Evolutionary conservation across 106 monocot species (phyloP).

Genomic region (Triglochin maritima): DNA sequence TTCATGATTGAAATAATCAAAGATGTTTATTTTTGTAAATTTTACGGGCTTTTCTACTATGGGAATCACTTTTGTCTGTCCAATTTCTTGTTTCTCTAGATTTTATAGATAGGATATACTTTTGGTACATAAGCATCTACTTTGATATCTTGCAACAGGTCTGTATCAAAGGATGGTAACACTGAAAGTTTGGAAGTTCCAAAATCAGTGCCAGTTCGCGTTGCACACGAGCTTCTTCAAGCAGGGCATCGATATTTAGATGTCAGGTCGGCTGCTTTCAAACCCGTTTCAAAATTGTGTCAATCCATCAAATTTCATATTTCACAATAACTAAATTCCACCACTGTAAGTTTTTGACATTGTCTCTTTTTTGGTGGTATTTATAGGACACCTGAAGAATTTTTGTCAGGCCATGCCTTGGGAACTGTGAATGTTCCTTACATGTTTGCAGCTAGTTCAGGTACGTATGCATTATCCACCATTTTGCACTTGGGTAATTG

Average conservation of each 20-base stretch:
- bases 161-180: background rate
- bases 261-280: constrained; percentile 37
- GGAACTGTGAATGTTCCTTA: constrained; percentile 74
- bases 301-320: background rate
- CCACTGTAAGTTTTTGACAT: too few species aligned
- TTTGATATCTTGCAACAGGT: background rate
- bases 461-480: too few species aligned
- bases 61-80: too few species aligned
- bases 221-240: constrained; percentile 77
- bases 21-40: too few species aligned
- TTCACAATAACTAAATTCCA: background rate
- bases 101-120: too few species aligned
- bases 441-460: constrained; percentile 31
- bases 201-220: constrained; percentile 65
- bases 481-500: too few species aligned
- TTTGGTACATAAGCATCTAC: too few species aligned
- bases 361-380: background rate
- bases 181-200: constrained; percentile 22
- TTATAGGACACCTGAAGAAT: constrained; percentile 65
- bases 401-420: constrained; percentile 42
- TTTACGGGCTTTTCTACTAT: too few species aligned
- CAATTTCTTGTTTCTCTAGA: too few species aligned
- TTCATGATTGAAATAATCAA: too few species aligned
- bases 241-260: constrained; percentile 86
- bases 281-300: background rate